A percentile compares a stretch with the other conserved stretches of the same genome.
phyloP scores from a whole-genome alignment of 306 rosid genomes.

The Styphnolobium japonicum region DNA sequence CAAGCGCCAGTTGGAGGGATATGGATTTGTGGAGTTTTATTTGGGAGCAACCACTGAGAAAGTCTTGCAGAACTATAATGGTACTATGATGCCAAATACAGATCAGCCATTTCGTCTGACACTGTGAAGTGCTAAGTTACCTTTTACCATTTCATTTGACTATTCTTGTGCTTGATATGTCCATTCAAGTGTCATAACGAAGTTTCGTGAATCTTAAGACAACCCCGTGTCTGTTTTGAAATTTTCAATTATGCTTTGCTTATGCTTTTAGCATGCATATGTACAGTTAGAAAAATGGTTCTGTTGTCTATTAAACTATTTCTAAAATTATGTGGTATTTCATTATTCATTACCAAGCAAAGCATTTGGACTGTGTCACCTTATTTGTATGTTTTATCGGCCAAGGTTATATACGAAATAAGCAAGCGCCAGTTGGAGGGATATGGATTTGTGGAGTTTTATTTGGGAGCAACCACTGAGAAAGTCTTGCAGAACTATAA shows the following conservation, averaged over 20 bases:
- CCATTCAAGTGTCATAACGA: no score
- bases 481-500: conserved; percentile 70
- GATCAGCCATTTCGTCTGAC: conserved; percentile 61
- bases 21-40: conserved; percentile 61
- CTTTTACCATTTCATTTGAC: no score
- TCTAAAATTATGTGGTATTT: no score
- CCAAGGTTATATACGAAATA: conserved; percentile 83
- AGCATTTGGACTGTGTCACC: neutral
- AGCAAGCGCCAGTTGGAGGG: conserved; percentile 89
- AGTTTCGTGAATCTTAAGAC: no score
- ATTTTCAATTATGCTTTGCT: no score
- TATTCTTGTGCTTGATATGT: no score
- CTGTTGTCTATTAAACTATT: no score
- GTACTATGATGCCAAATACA: conserved; percentile 55
- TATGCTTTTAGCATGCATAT: no score
- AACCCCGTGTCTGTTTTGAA: no score
- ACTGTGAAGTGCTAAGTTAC: no score
- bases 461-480: conserved; percentile 70
- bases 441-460: conserved; percentile 85
- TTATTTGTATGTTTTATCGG: conserved; percentile 59
- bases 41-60: conserved; percentile 53
- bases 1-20: conserved; percentile 65
- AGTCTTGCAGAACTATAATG: conserved; percentile 49
- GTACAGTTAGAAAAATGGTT: no score
- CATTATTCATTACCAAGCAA: neutral